Evolutionary conservation across 225 moss, liverwort and hornwort genomes (phyloP).

Genomic region (Climacium dendroides): DNA sequence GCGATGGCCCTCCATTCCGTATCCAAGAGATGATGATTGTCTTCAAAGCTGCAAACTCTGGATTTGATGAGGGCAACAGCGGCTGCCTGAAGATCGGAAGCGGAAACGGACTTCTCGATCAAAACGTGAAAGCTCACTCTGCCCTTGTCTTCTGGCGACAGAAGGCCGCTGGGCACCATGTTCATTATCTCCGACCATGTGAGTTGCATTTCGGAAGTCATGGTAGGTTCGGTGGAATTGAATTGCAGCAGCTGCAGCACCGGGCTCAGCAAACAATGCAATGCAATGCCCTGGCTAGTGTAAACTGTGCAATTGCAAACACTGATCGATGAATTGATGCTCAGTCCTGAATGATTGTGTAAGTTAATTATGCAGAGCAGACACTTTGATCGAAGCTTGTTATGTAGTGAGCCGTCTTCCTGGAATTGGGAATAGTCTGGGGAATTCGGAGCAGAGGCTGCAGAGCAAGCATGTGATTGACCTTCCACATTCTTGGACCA

Average conservation of each 20-base stretch:
- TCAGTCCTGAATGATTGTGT: not conserved
- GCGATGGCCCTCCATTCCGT: not conserved
- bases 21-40: not conserved
- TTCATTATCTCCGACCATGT: not conserved
- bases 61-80: not conserved
- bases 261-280: not conserved
- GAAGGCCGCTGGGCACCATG: not conserved
- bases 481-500: not conserved
- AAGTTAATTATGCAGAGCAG: too few relatives aligned
- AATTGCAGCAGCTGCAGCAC: not conserved
- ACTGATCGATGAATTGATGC: not conserved
- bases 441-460: not conserved
- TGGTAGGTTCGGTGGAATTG: not conserved
- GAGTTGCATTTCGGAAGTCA: not conserved
- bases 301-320: not conserved
- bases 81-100: not conserved
- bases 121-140: not conserved
- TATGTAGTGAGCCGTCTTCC: not conserved
- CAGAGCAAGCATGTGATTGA: not conserved
- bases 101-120: not conserved
- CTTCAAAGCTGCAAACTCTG: not conserved
- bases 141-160: not conserved
- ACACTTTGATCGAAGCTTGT: not conserved
- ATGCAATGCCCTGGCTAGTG: not conserved
- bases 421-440: not conserved